Evolutionary conservation across 768 basidiomycete genomes (phyloP).

Genomic region (Phylloporus arenicola): DNA sequence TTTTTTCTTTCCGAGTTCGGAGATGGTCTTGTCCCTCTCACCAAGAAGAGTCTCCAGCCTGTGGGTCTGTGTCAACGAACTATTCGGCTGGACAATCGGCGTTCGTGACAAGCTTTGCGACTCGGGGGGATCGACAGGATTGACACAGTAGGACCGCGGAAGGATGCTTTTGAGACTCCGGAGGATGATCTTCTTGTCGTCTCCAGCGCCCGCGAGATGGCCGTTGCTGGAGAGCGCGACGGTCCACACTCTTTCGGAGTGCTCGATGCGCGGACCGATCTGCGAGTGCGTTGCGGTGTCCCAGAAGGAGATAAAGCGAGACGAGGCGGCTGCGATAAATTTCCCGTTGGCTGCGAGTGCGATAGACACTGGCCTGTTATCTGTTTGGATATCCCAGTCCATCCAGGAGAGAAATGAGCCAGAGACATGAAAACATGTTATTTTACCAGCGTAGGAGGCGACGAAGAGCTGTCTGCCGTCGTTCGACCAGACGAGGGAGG

Average conservation of each 20-base stretch:
- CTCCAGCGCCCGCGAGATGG: conserved; percentile 2
- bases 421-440: conserved; percentile 6
- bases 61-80: background rate
- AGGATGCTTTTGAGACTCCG: conserved; percentile 1
- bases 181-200: conserved; percentile 2
- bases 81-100: background rate
- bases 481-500: background rate
- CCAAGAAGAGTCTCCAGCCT: conserved; percentile 1
- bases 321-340: background rate
- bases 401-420: conserved; percentile 1
- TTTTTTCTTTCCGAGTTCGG: background rate
- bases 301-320: conserved; percentile 4
- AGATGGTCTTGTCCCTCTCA: background rate
- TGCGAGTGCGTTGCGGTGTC: conserved; percentile 2
- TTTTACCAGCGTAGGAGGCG: conserved; percentile 3
- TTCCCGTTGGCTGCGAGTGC: conserved; percentile 1
- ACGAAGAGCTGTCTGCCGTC: conserved; percentile 1
- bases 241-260: conserved; percentile 1
- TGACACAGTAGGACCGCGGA: background rate
- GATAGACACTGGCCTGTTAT: conserved; percentile 1
- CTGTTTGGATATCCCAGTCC: background rate
- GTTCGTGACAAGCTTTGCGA: background rate
- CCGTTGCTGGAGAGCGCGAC: conserved; percentile 1
- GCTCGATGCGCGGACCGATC: background rate
- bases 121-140: background rate